Percentiles rank a stretch among this genome's conserved stretches.
These are phyloP conservation scores for Coemansia sp. DNA, from an alignment of 192 early-diverging fungal genomes.

Conservation along the genomic window DNA sequence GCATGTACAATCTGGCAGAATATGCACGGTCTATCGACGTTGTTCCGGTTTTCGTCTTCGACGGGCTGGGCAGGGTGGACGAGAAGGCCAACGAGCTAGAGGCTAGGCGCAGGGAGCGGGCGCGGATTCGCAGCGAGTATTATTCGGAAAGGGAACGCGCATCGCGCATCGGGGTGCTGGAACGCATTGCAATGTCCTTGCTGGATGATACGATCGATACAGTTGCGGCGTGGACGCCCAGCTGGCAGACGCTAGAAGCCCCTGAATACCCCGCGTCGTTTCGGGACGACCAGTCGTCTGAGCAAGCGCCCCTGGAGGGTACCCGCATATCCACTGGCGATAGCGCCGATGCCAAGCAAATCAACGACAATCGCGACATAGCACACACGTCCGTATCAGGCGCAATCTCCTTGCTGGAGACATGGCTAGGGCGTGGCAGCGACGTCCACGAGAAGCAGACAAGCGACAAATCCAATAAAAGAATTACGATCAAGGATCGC, in stretches of 20 bases:
- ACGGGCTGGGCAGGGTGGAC: conserved; percentile 54
- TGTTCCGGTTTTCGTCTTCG: conserved; percentile 74
- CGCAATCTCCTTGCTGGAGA: conserved; percentile 2
- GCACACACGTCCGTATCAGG: not conserved
- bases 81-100: conserved; percentile 59
- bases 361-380: not conserved
- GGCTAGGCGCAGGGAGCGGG: conserved; percentile 20
- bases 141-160: conserved; percentile 23
- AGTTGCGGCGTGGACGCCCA: not conserved
- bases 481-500: conserved; percentile 18
- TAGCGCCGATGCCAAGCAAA: not conserved
- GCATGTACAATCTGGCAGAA: conserved; percentile 61
- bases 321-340: not conserved
- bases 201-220: not conserved
- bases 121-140: conserved; percentile 15
- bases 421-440: not conserved
- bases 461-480: not conserved
- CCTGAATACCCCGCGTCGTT: conserved; percentile 1
- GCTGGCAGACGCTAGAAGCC: not conserved
- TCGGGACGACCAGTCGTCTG: not conserved
- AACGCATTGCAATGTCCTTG: conserved; percentile 8
- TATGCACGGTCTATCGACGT: conserved; percentile 58
- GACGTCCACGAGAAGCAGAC: not conserved
- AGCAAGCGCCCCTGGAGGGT: not conserved
- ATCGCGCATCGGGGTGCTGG: conserved; percentile 18